Conservation (phyloP, 148 eudicot genomes). For the Amaranthus hypochondriacus region DNA sequence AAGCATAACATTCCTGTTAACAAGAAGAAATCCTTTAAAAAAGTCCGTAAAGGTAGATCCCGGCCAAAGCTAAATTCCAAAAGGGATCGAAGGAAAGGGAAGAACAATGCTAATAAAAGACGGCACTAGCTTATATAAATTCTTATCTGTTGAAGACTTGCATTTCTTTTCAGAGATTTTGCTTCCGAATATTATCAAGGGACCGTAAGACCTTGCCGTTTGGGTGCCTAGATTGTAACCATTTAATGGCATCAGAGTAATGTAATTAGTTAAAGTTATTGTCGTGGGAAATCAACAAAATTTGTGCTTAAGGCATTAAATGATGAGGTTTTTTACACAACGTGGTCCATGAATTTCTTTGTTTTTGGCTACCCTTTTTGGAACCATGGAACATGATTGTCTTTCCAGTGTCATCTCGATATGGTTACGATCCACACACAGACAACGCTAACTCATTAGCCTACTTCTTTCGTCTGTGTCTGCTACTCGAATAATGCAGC, state of each 20-base stretch:
- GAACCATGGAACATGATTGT: background rate
- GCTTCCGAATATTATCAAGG: background rate
- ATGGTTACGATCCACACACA: too few species aligned
- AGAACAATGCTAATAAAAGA: slow-evolving; percentile 24
- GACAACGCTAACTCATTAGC: too few species aligned
- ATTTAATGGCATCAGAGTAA: too few species aligned
- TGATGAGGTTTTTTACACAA: background rate
- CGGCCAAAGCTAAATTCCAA: slow-evolving; percentile 49
- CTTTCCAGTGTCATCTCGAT: background rate
- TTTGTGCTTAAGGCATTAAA: background rate
- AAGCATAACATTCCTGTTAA: slow-evolving; percentile 41
- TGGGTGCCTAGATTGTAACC: too few species aligned
- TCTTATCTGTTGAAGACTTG: background rate
- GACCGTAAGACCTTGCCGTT: too few species aligned
- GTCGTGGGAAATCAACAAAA: background rate
- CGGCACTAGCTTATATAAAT: slow-evolving; percentile 10
- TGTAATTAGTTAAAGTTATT: background rate
- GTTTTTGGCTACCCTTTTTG: background rate
- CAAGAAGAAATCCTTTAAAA: slow-evolving; percentile 64
- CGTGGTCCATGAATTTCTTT: background rate
- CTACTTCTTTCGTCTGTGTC: too few species aligned
- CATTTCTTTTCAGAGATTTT: background rate
- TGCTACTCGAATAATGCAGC: too few species aligned
- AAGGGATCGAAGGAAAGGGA: slow-evolving; percentile 62
- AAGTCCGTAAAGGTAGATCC: slow-evolving; percentile 38